phyloP scores from a whole-genome alignment of 2,329 filamentous ascomycete genomes.

The Neofusicoccum cordaticola region DNA sequence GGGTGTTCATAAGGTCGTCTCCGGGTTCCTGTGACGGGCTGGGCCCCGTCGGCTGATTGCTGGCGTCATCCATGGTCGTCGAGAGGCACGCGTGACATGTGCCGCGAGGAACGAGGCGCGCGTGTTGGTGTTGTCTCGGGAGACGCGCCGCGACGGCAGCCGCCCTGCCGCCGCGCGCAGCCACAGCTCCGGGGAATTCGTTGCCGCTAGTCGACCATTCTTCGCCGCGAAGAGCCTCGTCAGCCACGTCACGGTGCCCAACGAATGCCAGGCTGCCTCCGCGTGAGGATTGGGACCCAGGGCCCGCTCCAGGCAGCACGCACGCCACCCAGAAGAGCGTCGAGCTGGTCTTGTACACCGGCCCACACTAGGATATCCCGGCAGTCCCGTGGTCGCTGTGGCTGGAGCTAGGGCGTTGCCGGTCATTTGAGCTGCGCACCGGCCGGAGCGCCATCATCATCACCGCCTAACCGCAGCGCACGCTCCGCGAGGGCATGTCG shows the following conservation, averaged over 20 bases:
- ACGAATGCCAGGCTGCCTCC: background rate
- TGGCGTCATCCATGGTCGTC: constrained; percentile 13
- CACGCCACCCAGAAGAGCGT: background rate
- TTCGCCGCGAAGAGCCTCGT: background rate
- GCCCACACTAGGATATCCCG: background rate
- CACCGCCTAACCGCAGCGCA: constrained; percentile 10
- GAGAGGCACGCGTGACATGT: constrained; percentile 13
- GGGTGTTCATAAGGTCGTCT: constrained; percentile 42
- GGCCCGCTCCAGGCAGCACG: background rate
- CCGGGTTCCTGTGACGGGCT: constrained; percentile 11
- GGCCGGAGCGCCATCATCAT: constrained; percentile 25
- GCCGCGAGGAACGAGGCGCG: background rate
- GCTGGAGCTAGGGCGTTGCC: constrained; percentile 7
- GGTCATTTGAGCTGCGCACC: constrained; percentile 15
- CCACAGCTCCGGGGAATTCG: background rate
- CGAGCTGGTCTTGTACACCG: background rate
- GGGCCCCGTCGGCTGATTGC: background rate
- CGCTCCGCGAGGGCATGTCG: constrained; percentile 7
- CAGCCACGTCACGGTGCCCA: background rate
- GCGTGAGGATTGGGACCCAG: background rate
- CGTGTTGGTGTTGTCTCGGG: constrained; percentile 16
- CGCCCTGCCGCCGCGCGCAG: background rate
- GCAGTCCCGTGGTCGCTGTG: background rate
- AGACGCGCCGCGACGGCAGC: background rate
- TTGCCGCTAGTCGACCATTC: background rate